phyloP scores from a whole-genome alignment of 129 eudicot species.

The carrot (Daucus carota) region DH1_v3.0 NC_030383.2:713001-713500 shows the following conservation, averaged over 20 bases:
- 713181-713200: not conserved
- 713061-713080: not conserved
- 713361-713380: not conserved
- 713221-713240: not conserved
- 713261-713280: slow-evolving; percentile 12
- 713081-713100: not conserved
- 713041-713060: not conserved
- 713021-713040: not conserved
- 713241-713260: slow-evolving; percentile 8
- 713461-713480: not conserved
- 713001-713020: not conserved
- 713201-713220: not conserved
- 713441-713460: not conserved
- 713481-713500: not conserved
- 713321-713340: not conserved
- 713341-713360: not conserved
- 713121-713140: not conserved
- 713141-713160: no score
- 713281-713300: slow-evolving; percentile 10
- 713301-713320: slow-evolving; percentile 11
- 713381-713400: not conserved
- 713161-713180: no score
- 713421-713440: not conserved
- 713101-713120: not conserved
- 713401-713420: not conserved